Base-by-base conservation (phyloP, 2,329 filamentous ascomycete genomes). In the Ascochyta lentis region DNA sequence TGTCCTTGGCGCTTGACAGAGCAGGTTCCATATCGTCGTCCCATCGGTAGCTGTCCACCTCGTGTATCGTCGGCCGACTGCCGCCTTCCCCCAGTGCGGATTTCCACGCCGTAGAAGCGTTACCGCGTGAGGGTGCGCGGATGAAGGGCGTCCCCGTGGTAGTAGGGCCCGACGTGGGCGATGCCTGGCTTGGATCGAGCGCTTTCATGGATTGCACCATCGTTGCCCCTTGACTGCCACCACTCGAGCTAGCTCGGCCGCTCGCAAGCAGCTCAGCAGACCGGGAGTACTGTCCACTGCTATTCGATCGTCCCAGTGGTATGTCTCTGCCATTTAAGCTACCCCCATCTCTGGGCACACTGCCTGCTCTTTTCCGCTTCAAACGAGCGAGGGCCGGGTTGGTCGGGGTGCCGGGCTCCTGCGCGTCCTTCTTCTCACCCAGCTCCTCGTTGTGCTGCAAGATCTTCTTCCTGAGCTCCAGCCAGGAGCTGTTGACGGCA, bases 401-500 rank as follows among this genome's bases (percentile, higher is more conserved):
- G 12, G 66, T 64, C 6, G 70, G 67, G 13, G 69, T 71, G 16
- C 68, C 57, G 15, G 57, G 27, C 46, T 49, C 60, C 53, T 40
- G 41, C 41, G 24, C 55, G 10, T 49, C 54, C 29, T 64, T 59
- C 58, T 76, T 77, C 61, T 76, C 74, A 2, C 72, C 69, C 13
- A 70, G 54, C 53, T 76, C 74, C 58, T 77, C 73, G 46, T 72
- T 72, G 50, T 73, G 81, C 78, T 59, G 77, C 70, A 57, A 78
- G 70, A 73, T 83, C 78, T 59, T 80, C 72, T 54, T 80, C 73
- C 29, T 81, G 15, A 95, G 79, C 15, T 80, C 77, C 39, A 88
- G 77, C 91, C 93, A 96, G 33, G 91, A 86, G 60, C 86, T 85
- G 71, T 96, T 91, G 12, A 96, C 80, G 2, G 89, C 86, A 63